These are phyloP conservation scores for Butyriboletus appendiculatus DNA, from an alignment of 1,284 basidiomycete genomes.

Conservation along the genomic window DNA sequence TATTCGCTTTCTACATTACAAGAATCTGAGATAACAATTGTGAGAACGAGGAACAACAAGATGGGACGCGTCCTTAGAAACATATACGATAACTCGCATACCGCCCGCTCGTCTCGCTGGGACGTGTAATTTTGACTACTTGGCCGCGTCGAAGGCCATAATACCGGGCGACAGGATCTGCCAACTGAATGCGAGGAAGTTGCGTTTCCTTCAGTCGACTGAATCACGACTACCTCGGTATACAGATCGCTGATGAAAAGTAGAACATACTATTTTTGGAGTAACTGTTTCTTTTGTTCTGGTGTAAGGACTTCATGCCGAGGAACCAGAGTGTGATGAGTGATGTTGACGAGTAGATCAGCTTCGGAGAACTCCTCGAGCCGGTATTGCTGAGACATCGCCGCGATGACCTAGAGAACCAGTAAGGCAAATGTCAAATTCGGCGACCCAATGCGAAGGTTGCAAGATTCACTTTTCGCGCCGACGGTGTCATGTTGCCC, in stretches of 20 bases:
- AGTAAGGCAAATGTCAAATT: background rate
- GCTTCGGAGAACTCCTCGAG: conserved; percentile 98
- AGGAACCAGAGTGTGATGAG: conserved; percentile 93
- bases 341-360: conserved; percentile 97
- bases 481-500: conserved; percentile 95
- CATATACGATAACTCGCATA: conserved; percentile 93
- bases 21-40: conserved; percentile 5
- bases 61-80: conserved; percentile 46
- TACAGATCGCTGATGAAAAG: conserved; percentile 1
- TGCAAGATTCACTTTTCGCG: conserved; percentile 73
- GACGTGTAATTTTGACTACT: conserved; percentile 97
- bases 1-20: conserved; percentile 17
- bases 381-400: conserved; percentile 83
- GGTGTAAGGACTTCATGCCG: conserved; percentile 86
- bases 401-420: conserved; percentile 74
- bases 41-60: conserved; percentile 6
- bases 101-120: conserved; percentile 95
- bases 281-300: conserved; percentile 85
- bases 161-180: conserved; percentile 96
- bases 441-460: background rate
- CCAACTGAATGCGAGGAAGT: conserved; percentile 93
- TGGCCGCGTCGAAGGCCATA: conserved; percentile 95
- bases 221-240: conserved; percentile 15
- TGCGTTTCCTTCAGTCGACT: conserved; percentile 99
- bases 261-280: conserved; percentile 86